Evolutionary conservation across 208 protist genomes (phyloP).

Genomic region (Acanthamoeba castellanii): DNA sequence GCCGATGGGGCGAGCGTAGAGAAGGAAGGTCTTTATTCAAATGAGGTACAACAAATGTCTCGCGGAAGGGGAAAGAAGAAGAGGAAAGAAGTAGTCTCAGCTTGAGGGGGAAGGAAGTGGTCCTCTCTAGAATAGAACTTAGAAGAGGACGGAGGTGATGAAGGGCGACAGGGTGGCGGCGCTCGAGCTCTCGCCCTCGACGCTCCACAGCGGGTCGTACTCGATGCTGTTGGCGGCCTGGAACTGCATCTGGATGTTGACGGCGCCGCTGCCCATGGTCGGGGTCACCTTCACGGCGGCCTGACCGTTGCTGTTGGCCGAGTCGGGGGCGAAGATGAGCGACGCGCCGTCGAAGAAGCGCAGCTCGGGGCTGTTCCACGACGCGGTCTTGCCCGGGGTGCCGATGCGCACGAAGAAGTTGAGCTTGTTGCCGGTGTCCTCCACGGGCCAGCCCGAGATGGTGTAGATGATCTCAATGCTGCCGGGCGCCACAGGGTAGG

Average conservation of each 20-base stretch:
- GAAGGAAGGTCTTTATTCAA: too few relatives aligned
- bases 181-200: background rate
- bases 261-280: background rate
- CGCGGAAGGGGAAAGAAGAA: too few relatives aligned
- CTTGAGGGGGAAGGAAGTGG: too few relatives aligned
- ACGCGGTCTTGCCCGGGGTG: background rate
- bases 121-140: background rate
- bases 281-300: background rate
- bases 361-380: slow-evolving; percentile 31
- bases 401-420: background rate
- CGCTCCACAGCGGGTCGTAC: slow-evolving; percentile 16
- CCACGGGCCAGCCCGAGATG: slow-evolving; percentile 31
- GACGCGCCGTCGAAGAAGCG: slow-evolving; percentile 42
- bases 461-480: slow-evolving; percentile 46
- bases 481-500: background rate
- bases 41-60: too few relatives aligned
- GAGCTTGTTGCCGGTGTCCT: background rate
- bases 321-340: slow-evolving; percentile 29
- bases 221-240: slow-evolving; percentile 28
- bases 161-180: background rate
- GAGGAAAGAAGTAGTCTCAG: too few relatives aligned
- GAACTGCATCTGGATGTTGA: slow-evolving; percentile 1
- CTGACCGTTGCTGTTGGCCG: slow-evolving; percentile 45
- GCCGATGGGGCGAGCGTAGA: too few relatives aligned
- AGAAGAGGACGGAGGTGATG: background rate